Conservation (phyloP, 257 asterid species). For the Penstemon newberryi region DNA sequence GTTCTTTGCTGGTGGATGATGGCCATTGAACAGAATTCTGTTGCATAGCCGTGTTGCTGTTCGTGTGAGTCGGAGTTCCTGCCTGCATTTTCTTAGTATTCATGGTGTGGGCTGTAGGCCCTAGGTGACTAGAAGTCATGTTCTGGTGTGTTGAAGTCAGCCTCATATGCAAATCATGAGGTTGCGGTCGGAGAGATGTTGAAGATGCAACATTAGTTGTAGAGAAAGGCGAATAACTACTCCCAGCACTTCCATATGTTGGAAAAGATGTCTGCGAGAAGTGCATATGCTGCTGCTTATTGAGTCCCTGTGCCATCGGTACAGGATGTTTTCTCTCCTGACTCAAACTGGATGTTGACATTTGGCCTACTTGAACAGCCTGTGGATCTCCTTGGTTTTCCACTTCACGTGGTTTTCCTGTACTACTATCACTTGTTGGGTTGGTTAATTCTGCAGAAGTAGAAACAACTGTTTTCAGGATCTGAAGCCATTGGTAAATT, state of each 20-base stretch:
- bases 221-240: constrained; percentile 56
- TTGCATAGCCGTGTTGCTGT: constrained; percentile 42
- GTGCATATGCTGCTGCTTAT: constrained; percentile 73
- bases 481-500: constrained; percentile 16
- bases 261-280: constrained; percentile 63
- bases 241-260: constrained; percentile 53
- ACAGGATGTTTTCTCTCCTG: constrained; percentile 71
- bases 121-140: constrained; percentile 48
- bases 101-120: constrained; percentile 47
- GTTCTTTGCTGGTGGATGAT: constrained; percentile 43
- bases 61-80: constrained; percentile 40
- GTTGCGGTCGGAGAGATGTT: constrained; percentile 53
- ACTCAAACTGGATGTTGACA: constrained; percentile 42
- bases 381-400: constrained; percentile 59
- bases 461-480: too few relatives aligned
- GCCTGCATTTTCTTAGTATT: constrained; percentile 49
- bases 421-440: constrained; percentile 42
- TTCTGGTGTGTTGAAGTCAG: constrained; percentile 61
- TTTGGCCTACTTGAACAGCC: constrained; percentile 49
- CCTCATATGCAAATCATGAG: constrained; percentile 69
- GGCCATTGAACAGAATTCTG: constrained; percentile 52
- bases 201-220: constrained; percentile 51
- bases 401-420: constrained; percentile 6
- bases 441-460: constrained; percentile 42
- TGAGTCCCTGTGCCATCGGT: constrained; percentile 55